Evolutionary conservation across 306 rosid species (phyloP).

Genomic region (Cucurbita maxima): DNA sequence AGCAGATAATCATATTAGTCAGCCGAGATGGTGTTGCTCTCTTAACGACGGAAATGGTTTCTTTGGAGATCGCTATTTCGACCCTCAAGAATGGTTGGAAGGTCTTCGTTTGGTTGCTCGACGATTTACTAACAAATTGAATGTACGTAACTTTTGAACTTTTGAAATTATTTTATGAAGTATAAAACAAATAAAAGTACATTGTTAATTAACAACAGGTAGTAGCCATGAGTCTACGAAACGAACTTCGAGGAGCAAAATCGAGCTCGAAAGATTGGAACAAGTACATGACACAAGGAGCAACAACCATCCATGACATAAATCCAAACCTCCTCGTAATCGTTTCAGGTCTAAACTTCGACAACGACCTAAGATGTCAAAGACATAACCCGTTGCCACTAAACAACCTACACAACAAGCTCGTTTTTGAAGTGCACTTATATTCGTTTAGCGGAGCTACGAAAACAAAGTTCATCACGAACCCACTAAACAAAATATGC

Average conservation of each 20-base stretch:
- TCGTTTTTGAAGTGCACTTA: constrained; percentile 28
- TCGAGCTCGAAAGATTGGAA: constrained; percentile 27
- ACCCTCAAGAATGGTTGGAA: constrained; percentile 33
- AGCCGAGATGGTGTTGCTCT: constrained; percentile 38
- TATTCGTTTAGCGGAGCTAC: constrained; percentile 23
- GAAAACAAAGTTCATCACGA: not conserved
- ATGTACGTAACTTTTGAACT: constrained; percentile 1
- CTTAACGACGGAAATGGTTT: constrained; percentile 44
- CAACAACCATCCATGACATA: constrained; percentile 14
- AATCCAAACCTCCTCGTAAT: constrained; percentile 18
- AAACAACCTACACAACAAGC: constrained; percentile 17
- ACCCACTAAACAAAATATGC: constrained; percentile 41
- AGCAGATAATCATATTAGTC: constrained; percentile 41
- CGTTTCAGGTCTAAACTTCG: constrained; percentile 25
- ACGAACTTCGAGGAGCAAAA: constrained; percentile 26
- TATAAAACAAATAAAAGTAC: not conserved
- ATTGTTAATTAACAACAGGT: constrained; percentile 2
- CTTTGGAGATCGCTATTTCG: constrained; percentile 32
- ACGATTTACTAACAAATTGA: constrained; percentile 9
- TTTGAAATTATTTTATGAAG: not conserved
- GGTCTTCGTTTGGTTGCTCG: constrained; percentile 30
- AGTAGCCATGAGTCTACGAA: constrained; percentile 27
- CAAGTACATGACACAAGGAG: constrained; percentile 27
- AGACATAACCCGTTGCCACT: constrained; percentile 7
- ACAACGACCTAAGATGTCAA: constrained; percentile 20